Evolutionary conservation across 345 rosid species (phyloP).

Genomic region (Euphorbia tirucalli): DNA sequence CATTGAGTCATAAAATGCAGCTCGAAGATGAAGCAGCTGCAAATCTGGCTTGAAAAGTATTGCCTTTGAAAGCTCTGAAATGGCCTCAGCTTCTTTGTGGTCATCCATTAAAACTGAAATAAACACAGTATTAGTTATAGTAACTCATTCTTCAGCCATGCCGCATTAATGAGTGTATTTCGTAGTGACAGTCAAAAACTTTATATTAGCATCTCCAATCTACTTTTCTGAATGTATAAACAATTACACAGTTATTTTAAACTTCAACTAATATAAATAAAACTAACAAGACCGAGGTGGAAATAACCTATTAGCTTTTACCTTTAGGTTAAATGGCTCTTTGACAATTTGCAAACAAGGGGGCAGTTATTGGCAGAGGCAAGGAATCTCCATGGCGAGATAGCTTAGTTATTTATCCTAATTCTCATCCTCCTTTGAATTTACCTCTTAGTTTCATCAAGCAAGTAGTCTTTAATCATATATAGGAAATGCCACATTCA

Average conservation of each 20-base stretch:
- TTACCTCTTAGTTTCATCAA: too few species aligned
- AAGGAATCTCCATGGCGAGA: too few species aligned
- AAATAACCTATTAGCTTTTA: neutral
- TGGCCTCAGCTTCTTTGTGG: conserved; percentile 86
- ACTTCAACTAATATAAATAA: neutral
- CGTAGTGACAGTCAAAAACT: neutral
- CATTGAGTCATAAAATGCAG: conserved; percentile 87
- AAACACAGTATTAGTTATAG: conserved; percentile 11
- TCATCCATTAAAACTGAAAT: conserved; percentile 91
- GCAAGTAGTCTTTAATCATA: neutral
- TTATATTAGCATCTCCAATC: neutral
- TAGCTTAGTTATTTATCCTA: too few species aligned
- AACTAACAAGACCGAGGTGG: neutral
- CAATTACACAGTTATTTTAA: neutral
- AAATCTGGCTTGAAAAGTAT: conserved; percentile 89
- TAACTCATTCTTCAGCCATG: neutral
- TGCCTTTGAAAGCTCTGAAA: conserved; percentile 74
- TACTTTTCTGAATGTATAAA: neutral
- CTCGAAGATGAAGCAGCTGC: conserved; percentile 87
- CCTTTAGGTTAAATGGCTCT: too few species aligned
- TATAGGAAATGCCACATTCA: neutral
- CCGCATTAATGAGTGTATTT: neutral
- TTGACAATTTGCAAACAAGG: too few species aligned
- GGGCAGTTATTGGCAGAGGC: too few species aligned
- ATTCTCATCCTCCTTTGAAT: too few species aligned